Percentiles rank a stretch among this genome's conserved stretches.
Evolutionary conservation across 768 basidiomycete species (phyloP).

Genomic region (Boletus pseudopeckii): DNA sequence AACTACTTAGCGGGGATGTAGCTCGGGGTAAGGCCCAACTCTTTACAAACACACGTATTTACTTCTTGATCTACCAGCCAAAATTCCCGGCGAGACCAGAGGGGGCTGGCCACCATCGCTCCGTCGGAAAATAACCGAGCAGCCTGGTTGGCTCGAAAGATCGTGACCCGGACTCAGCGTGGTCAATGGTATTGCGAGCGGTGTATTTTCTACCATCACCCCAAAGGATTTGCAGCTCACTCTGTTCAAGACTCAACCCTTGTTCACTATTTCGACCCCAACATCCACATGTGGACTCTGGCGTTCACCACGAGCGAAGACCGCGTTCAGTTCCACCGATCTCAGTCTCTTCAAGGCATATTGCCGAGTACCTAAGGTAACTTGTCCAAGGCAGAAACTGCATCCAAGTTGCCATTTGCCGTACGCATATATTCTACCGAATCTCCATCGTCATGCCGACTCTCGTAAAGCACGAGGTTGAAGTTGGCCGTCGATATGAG

Average conservation of each 20-base stretch:
- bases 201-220: constrained; percentile 12
- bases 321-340: constrained; percentile 2
- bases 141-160: constrained; percentile 16
- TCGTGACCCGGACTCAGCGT: constrained; percentile 15
- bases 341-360: constrained; percentile 16
- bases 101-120: constrained; percentile 15
- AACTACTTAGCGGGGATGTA: neutral
- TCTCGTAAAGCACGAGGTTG: constrained; percentile 10
- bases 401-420: constrained; percentile 11
- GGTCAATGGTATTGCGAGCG: constrained; percentile 17
- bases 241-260: neutral
- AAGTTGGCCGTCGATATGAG: constrained; percentile 17
- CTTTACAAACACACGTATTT: neutral
- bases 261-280: constrained; percentile 10
- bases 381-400: constrained; percentile 7
- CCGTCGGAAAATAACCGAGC: constrained; percentile 7
- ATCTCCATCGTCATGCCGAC: neutral
- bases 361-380: constrained; percentile 23
- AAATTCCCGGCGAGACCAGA: constrained; percentile 11
- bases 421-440: neutral
- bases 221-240: neutral
- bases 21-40: constrained; percentile 9
- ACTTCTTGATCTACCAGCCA: neutral
- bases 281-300: constrained; percentile 13
- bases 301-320: constrained; percentile 18